Base-by-base conservation (phyloP, 2,329 filamentous ascomycete genomes). In the Talaromyces sp. region DNA sequence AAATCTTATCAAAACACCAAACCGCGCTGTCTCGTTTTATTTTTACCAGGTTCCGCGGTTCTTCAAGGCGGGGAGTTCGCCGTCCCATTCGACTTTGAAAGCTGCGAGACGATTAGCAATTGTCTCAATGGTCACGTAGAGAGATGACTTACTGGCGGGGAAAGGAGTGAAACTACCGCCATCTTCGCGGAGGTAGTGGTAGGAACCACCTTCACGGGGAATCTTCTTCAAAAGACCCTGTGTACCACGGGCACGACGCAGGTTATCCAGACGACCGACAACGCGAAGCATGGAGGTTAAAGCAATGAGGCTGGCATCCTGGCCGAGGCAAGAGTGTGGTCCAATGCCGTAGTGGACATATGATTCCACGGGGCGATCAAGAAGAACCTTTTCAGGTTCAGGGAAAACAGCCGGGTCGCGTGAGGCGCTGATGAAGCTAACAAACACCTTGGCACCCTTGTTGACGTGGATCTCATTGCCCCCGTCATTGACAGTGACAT, bases 211-310 rank as follows among this genome's bases (percentile, higher is more conserved):
- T 0, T 81, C 79, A 8, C 82, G 80, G 0, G 80, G 77, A 1
- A 91, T 81, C 79, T 86, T 89, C 81, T 91, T 91, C 68, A 92
- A 74, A 72, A 87, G 78, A 0, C 90, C 90, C 76, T 90, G 87
- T 0, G 84, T 78, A 0, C 90, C 90, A 0, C 85, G 79, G 0
- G 86, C 87, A 34, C 87, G 82, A 5, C 87, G 80, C 11, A 93
- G 74, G 63, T 87, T 87, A 69, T 85, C 82, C 69, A 87, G 80
- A 66, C 82, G 79, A 71, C 89, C 90, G 1, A 91, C 77, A 0
- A 85, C 84, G 58, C 89, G 85, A 75, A 92, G 85, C 81, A 92
- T 88, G 68, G 89, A 85, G 0, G 86, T 85, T 65, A 93, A 78
- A 0, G 87, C 88, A 1, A 87, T 81, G 67, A 87, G 82, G 72